Percentiles rank a stretch among this genome's conserved stretches.
phyloP scores from a whole-genome alignment of 129 eudicot genomes.

The Kitagawia praeruptora region DNA sequence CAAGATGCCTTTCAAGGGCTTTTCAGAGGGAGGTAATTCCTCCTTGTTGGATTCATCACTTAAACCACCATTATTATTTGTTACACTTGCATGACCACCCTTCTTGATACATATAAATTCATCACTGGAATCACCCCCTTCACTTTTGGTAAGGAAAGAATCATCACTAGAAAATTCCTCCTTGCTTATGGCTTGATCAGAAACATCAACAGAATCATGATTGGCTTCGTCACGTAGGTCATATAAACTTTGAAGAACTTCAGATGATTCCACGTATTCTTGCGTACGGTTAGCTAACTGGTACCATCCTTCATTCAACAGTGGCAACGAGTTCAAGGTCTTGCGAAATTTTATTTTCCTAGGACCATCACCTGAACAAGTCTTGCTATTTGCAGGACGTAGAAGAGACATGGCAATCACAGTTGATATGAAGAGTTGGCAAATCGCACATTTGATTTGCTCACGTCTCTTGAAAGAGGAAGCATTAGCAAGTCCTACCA shows the following conservation, averaged over 20 bases:
- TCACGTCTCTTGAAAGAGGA: slow-evolving; percentile 37
- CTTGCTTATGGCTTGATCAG: not conserved
- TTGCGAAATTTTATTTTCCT: slow-evolving; percentile 19
- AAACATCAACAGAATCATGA: not conserved
- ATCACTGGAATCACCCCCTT: slow-evolving; percentile 3
- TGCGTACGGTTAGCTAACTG: slow-evolving; percentile 19
- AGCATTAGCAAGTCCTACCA: slow-evolving; percentile 35
- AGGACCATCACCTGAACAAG: slow-evolving; percentile 2
- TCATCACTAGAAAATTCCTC: slow-evolving; percentile 11
- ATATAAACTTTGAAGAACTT: slow-evolving; percentile 5
- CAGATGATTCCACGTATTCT: not conserved
- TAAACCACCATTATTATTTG: not conserved
- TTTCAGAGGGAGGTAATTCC: not conserved
- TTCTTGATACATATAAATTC: not conserved
- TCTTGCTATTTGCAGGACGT: slow-evolving; percentile 14
- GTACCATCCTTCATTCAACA: slow-evolving; percentile 29
- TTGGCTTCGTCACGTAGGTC: not conserved
- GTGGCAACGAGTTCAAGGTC: slow-evolving; percentile 19
- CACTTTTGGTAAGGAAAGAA: not conserved
- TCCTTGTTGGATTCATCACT: slow-evolving; percentile 7
- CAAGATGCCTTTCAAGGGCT: slow-evolving; percentile 41
- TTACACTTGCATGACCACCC: not conserved
- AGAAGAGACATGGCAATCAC: slow-evolving; percentile 33
- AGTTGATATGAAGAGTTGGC: slow-evolving; percentile 38
- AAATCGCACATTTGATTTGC: slow-evolving; percentile 37